Conservation (phyloP, 768 basidiomycete species). For the Lanmaoa pseudosensibilis region DNA sequence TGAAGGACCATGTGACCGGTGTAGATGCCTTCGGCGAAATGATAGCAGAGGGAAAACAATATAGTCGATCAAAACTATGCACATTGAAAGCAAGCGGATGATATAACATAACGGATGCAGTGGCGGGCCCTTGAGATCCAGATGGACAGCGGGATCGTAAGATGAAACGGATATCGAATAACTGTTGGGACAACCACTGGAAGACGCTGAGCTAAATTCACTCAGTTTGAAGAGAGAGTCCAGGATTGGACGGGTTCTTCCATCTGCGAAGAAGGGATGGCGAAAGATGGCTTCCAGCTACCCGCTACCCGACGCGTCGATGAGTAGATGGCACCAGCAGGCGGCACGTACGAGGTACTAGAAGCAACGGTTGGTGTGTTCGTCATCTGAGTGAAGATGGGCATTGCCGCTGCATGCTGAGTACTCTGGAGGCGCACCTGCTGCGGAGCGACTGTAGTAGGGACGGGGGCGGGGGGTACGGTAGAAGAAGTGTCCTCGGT, state of each 20-base stretch:
- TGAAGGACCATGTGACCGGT: not conserved
- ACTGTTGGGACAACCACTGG: not conserved
- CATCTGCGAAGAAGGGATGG: slow-evolving; percentile 20
- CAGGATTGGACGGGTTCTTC: slow-evolving; percentile 35
- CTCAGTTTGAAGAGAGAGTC: slow-evolving; percentile 21
- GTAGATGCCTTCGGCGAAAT: not conserved
- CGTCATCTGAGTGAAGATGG: slow-evolving; percentile 32
- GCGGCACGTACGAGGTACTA: slow-evolving; percentile 46
- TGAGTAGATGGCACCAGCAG: slow-evolving; percentile 51
- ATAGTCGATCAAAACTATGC: slow-evolving; percentile 19
- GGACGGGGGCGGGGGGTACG: not conserved
- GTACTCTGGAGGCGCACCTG: slow-evolving; percentile 22
- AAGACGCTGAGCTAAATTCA: not conserved
- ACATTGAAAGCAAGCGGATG: slow-evolving; percentile 25
- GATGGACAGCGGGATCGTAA: slow-evolving; percentile 1
- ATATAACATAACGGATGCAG: slow-evolving; percentile 11
- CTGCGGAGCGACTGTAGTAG: slow-evolving; percentile 22
- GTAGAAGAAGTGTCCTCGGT: slow-evolving; percentile 4
- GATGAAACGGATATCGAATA: slow-evolving; percentile 15
- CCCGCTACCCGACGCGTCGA: slow-evolving; percentile 55
- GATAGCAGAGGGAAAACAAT: slow-evolving; percentile 17
- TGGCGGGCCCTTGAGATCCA: slow-evolving; percentile 5
- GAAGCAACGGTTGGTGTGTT: slow-evolving; percentile 9
- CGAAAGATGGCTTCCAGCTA: slow-evolving; percentile 42
- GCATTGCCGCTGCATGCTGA: slow-evolving; percentile 19